These are phyloP conservation scores for Candida orba DNA, from an alignment of 805 yeast species.

Conservation along the genomic window DNA sequence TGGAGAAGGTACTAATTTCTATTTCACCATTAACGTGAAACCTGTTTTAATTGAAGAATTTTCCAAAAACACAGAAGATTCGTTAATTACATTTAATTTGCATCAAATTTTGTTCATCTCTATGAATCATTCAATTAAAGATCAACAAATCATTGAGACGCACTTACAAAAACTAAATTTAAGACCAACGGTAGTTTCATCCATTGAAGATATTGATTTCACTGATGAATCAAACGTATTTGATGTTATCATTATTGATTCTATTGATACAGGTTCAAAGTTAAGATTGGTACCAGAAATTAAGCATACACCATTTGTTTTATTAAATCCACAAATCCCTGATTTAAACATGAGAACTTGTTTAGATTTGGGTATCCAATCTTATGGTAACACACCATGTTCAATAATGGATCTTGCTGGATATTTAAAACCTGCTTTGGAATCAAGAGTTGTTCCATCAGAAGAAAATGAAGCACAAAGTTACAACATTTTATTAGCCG, in stretches of 20 bases:
- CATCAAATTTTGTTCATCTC: slow-evolving; percentile 68
- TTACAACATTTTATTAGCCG: slow-evolving; percentile 72
- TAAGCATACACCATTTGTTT: slow-evolving; percentile 77
- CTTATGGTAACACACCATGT: slow-evolving; percentile 86
- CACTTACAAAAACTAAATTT: slow-evolving; percentile 49
- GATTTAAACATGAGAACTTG: slow-evolving; percentile 74
- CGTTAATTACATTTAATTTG: slow-evolving; percentile 60
- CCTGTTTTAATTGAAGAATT: slow-evolving; percentile 47
- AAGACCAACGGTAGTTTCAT: slow-evolving; percentile 52
- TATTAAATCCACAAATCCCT: slow-evolving; percentile 70
- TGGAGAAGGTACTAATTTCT: slow-evolving; percentile 77
- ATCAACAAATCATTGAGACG: slow-evolving; percentile 40
- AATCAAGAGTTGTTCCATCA: slow-evolving; percentile 71
- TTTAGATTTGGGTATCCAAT: slow-evolving; percentile 77
- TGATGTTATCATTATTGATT: slow-evolving; percentile 78
- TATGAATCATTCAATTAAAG: slow-evolving; percentile 48
- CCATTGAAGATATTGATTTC: slow-evolving; percentile 50
- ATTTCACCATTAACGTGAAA: slow-evolving; percentile 69
- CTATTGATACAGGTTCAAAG: slow-evolving; percentile 64
- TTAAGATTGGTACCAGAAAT: slow-evolving; percentile 67
- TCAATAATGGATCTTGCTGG: slow-evolving; percentile 74
- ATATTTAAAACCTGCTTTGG: slow-evolving; percentile 77
- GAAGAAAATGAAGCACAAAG: slow-evolving; percentile 72
- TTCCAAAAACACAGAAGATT: slow-evolving; percentile 58
- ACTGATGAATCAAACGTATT: slow-evolving; percentile 37